These are phyloP conservation scores for Polyplosphaeria fusca DNA, from an alignment of 495 filamentous ascomycete species.

Conservation along the genomic window DNA sequence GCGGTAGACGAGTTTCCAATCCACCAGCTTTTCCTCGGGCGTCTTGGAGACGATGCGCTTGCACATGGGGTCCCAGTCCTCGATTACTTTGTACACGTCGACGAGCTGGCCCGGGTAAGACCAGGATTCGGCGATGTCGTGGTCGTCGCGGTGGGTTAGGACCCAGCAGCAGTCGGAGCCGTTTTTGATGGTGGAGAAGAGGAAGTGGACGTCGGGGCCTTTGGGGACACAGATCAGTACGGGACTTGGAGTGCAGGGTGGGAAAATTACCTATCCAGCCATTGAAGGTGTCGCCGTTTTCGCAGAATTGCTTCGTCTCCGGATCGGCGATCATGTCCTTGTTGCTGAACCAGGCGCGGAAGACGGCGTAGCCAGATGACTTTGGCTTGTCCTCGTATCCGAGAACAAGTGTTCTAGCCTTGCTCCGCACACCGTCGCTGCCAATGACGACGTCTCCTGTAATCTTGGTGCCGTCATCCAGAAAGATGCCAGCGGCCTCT, in stretches of 20 bases:
- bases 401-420: conserved; percentile 56
- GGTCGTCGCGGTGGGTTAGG: conserved; percentile 61
- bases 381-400: conserved; percentile 60
- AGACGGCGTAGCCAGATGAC: conserved; percentile 58
- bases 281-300: conserved; percentile 56
- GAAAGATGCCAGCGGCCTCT: conserved; percentile 52
- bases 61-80: conserved; percentile 65
- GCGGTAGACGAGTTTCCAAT: conserved; percentile 71
- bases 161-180: conserved; percentile 69
- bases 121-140: conserved; percentile 65
- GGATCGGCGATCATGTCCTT: conserved; percentile 61
- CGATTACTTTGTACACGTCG: conserved; percentile 60
- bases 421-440: conserved; percentile 59
- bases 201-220: conserved; percentile 63
- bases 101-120: conserved; percentile 58
- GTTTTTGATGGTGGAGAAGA: conserved; percentile 59
- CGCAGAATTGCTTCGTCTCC: conserved; percentile 55
- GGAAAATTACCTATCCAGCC: conserved; percentile 29
- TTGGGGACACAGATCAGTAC: conserved; percentile 43
- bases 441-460: conserved; percentile 56
- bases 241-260: conserved; percentile 40
- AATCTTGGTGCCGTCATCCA: conserved; percentile 51
- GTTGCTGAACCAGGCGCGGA: conserved; percentile 59
- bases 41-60: conserved; percentile 58
- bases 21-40: conserved; percentile 56